phyloP scores from a whole-genome alignment of 225 moss, liverwort and hornwort species.

The Physcomitrellopsis africana region DNA sequence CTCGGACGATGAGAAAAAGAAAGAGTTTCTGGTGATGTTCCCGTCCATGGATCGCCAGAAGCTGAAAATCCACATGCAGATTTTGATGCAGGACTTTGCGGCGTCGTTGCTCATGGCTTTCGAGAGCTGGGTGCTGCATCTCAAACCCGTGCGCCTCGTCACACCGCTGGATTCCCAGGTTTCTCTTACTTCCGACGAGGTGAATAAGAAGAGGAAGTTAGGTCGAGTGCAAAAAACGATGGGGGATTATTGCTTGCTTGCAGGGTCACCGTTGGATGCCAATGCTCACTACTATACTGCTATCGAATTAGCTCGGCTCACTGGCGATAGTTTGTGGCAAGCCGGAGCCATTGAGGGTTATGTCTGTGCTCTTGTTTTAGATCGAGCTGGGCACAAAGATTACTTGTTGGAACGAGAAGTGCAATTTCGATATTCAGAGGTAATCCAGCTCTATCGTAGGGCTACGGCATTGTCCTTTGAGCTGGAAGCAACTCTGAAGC shows the following conservation, averaged over 20 bases:
- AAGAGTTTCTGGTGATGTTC: constrained; percentile 82
- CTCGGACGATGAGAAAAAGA: constrained; percentile 79
- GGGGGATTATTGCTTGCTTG: constrained; percentile 96
- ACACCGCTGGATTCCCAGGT: constrained; percentile 98
- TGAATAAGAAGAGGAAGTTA: constrained; percentile 82
- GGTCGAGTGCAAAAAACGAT: constrained; percentile 97
- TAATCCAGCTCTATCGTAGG: constrained; percentile 87
- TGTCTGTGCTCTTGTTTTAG: constrained; percentile 80
- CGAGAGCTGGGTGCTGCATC: constrained; percentile 93
- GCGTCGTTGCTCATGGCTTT: constrained; percentile 98
- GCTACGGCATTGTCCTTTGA: constrained; percentile 95
- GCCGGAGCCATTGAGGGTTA: constrained; percentile 95
- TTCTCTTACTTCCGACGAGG: constrained; percentile 90
- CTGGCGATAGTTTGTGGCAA: constrained; percentile 91
- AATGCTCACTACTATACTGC: constrained; percentile 87
- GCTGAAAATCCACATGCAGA: constrained; percentile 89
- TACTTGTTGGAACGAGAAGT: constrained; percentile 85
- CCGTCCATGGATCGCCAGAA: constrained; percentile 80
- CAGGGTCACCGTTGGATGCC: constrained; percentile 90
- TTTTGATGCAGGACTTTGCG: constrained; percentile 93
- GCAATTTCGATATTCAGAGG: constrained; percentile 80
- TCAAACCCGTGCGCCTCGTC: constrained; percentile 86
- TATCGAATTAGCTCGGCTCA: constrained; percentile 86
- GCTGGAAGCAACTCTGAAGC: constrained; percentile 93
- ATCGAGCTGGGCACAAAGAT: constrained; percentile 73